These are phyloP conservation scores for Daldinia loculata DNA, from an alignment of 495 filamentous ascomycete species.

Conservation along the genomic window DNA sequence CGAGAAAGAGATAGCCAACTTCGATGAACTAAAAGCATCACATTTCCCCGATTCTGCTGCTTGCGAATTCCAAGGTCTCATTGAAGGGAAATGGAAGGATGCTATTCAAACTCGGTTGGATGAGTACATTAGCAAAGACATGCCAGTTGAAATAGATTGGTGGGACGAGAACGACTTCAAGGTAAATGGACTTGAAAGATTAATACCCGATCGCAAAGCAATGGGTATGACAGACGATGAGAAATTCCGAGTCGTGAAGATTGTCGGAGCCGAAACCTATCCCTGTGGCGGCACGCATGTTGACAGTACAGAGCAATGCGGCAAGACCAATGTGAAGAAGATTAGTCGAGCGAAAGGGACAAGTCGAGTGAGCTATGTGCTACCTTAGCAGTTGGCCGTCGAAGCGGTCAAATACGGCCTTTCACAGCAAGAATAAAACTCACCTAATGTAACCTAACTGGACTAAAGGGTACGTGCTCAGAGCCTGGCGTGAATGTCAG, in stretches of 20 bases:
- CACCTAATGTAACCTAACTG: neutral
- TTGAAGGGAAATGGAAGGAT: constrained; percentile 66
- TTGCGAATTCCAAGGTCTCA: constrained; percentile 67
- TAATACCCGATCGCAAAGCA: constrained; percentile 58
- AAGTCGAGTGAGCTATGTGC: constrained; percentile 62
- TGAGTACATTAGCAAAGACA: constrained; percentile 57
- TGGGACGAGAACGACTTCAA: constrained; percentile 65
- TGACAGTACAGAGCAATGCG: constrained; percentile 58
- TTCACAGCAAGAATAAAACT: neutral
- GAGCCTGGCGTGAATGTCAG: neutral
- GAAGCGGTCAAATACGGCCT: neutral
- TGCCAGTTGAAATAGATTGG: constrained; percentile 67
- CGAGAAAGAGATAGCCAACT: constrained; percentile 56
- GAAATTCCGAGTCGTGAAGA: constrained; percentile 63
- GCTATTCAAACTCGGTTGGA: constrained; percentile 64
- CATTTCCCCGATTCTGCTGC: constrained; percentile 68
- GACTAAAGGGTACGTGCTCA: neutral
- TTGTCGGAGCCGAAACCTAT: constrained; percentile 66
- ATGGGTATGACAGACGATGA: constrained; percentile 54
- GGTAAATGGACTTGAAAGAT: constrained; percentile 52
- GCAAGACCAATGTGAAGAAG: constrained; percentile 66
- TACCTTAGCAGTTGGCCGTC: constrained; percentile 39
- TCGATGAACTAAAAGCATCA: constrained; percentile 69
- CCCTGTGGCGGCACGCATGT: constrained; percentile 75
- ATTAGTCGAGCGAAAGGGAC: constrained; percentile 65